Evolutionary conservation across 2,329 filamentous ascomycete genomes (phyloP), one percentile per base, ranked within the genome.

Genomic region (Ophiostoma perfectum): DNA sequence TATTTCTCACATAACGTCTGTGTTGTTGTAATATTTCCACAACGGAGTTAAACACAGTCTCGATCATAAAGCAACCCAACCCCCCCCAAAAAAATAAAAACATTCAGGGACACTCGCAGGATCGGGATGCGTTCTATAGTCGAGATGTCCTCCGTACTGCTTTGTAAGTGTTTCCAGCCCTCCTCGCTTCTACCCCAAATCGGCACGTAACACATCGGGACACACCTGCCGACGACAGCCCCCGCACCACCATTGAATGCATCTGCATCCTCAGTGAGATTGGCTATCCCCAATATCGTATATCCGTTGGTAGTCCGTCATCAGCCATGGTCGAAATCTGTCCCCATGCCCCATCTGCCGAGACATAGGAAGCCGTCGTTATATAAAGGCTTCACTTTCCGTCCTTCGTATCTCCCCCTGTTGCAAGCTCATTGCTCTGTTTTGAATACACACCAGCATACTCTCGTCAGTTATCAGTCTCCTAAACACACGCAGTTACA

Each of bases 171-270:
- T 27, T 18, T 55, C 49, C 49, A 55, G 18, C 8, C 14, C 42
- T 18, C n/a, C 0, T 2, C n/a, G n/a, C 49, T 18, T 55, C 18
- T 27, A 55, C 49, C n/a, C 49, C 49, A 27, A 55, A 14, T 27
- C 27, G 5, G 18, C 49, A 55, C n/a, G 2, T 36, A 55, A 55
- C 27, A 27, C 42, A 45, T 68, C 64, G 67, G 67, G 64, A 60
- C n/a, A 68, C 55, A 66, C 55, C 36, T 68, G 67, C 67, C 67
- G 67, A 68, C 64, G 60, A 58, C 47, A 14, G 44, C 38, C 49
- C 49, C 49, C 49, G 49, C 49, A 55, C 49, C 49, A 55, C 49
- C n/a, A 55, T 11, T 55, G 49, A 55, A 36, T 55, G 47, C 47
- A 55, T 36, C 49, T 11, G 27, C 5, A 55, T 55, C 49, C 5